A percentile compares a stretch with the other conserved stretches of the same genome.
phyloP scores from a whole-genome alignment of 768 basidiomycete genomes.

The Tricholoma terreum region DNA sequence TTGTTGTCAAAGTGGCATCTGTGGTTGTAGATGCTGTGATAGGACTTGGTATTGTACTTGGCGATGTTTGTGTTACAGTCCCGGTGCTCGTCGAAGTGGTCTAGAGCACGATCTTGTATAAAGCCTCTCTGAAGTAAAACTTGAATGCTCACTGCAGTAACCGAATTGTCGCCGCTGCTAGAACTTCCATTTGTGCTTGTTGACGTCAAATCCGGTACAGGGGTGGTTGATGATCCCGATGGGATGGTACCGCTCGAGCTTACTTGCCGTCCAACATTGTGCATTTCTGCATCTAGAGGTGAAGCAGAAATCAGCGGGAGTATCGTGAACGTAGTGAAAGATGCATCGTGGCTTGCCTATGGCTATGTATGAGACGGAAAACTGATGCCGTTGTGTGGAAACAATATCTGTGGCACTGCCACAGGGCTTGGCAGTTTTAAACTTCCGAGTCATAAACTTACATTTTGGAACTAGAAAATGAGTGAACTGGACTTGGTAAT shows the following conservation, averaged over 20 bases:
- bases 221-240: not conserved
- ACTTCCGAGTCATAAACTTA: no score
- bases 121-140: not conserved
- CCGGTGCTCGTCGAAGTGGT: not conserved
- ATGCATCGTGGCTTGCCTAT: no score
- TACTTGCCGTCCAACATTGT: not conserved
- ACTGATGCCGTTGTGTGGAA: no score
- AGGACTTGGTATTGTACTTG: not conserved
- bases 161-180: not conserved
- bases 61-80: not conserved
- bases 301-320: not conserved
- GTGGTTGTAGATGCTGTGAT: not conserved
- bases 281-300: not conserved
- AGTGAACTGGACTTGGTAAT: no score
- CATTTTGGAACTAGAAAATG: no score
- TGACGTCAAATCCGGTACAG: not conserved
- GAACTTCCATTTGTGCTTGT: not conserved
- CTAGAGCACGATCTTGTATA: not conserved
- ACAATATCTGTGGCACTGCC: no score
- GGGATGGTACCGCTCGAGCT: not conserved
- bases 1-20: not conserved
- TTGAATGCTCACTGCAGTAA: not conserved
- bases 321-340: no score
- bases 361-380: no score
- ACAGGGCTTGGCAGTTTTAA: no score